Percentiles rank a stretch among this genome's conserved stretches.
phyloP scores from a whole-genome alignment of 305 asterid genomes.

The Coffea humblotiana region DNA sequence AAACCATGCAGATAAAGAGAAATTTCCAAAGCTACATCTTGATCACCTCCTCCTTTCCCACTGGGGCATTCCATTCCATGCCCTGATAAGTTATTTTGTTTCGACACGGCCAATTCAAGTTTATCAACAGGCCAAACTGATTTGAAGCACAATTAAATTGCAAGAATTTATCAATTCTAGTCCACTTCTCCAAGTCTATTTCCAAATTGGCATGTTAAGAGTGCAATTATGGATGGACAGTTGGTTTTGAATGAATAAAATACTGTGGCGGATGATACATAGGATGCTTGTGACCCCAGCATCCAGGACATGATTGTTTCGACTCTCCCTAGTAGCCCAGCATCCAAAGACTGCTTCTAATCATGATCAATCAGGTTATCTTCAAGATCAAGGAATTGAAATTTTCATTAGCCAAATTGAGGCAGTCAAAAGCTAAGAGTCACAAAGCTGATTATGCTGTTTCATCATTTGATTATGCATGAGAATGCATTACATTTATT shows the following conservation, averaged over 20 bases:
- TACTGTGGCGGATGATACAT: conserved; percentile 31
- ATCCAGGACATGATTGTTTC: conserved; percentile 31
- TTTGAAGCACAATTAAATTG: no score
- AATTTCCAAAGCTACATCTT: background rate
- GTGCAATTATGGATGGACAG: background rate
- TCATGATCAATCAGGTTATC: conserved; percentile 34
- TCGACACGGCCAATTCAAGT: background rate
- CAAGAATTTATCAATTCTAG: no score
- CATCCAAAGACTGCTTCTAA: conserved; percentile 17
- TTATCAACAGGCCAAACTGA: background rate
- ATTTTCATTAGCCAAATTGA: background rate
- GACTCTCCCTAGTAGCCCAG: background rate
- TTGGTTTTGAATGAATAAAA: background rate
- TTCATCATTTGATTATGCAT: background rate
- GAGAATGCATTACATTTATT: background rate
- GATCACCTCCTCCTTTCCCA: background rate
- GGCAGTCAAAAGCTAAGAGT: background rate
- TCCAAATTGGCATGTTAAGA: background rate
- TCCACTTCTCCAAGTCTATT: background rate
- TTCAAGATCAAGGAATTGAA: conserved; percentile 40
- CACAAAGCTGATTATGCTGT: background rate
- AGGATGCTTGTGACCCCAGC: conserved; percentile 58
- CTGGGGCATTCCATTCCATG: background rate
- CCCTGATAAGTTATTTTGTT: background rate
- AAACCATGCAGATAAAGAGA: background rate